Evolutionary conservation across 371 early-diverging fungal genomes (phyloP), one percentile per base, ranked within the genome.

Genomic region (Sanchytrium tribonematis): DNA sequence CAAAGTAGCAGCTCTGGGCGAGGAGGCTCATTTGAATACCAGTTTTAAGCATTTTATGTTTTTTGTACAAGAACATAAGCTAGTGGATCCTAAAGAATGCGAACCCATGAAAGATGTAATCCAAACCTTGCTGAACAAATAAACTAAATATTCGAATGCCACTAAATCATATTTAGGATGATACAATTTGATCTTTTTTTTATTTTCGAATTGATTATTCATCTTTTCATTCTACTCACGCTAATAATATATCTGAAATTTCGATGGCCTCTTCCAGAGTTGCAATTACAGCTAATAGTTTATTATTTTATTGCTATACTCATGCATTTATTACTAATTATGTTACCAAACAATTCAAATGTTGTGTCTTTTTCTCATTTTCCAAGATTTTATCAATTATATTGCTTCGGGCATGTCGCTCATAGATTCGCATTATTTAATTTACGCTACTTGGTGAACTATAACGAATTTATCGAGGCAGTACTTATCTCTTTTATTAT

Each of bases 21-120:
- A 87, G 68, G 89, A 86, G 68, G 83, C 86, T 12, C 87, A 88
- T 73, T 78, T 91, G 68, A 90, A 91, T 77, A 90, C 91, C 5
- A 80, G 81, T 71, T 90, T 90, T 77, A 88, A 88, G 73, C 92
- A 91, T 74, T 91, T 90, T 76, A 82, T 88, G 28, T 79, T 84
- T 29, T 90, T 91, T 77, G 87, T 85, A 65, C 82, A 83, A 70
- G 87, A 89, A 76, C 90, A 88, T 74, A 71, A 80, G 66, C 77
- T 90, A 70, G 82, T 91, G 31, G 83, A 86, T 28, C 48, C 48
- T 12, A 48, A 48, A 22, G 48, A 48, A 48, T 48, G 48, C 22
- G 48, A 48, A 22, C 48, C 48, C 5, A 48, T 48, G 48, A 48
- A 48, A 22, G 48, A 48, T 48, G 48, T 48, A 12, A 48, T 48